These are phyloP conservation scores for Haplosporangium gracile DNA, from an alignment of 192 early-diverging fungal genomes.

Conservation along the genomic window DNA sequence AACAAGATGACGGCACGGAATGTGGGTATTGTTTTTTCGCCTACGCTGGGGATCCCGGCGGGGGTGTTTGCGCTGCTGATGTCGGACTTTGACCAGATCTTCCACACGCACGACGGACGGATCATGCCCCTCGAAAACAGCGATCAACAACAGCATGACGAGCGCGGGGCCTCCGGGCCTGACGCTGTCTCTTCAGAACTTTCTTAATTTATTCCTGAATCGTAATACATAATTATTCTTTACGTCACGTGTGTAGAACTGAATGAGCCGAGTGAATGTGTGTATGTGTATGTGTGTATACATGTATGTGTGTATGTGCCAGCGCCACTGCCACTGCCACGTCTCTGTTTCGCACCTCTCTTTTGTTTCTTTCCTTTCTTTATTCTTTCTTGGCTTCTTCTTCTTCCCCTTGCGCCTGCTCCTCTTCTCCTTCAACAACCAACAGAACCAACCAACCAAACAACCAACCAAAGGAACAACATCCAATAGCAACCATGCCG, in stretches of 20 bases:
- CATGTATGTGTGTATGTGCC: too few species aligned
- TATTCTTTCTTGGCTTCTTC: background rate
- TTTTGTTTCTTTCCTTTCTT: background rate
- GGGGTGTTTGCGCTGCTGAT: slow-evolving; percentile 93
- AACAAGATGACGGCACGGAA: slow-evolving; percentile 98
- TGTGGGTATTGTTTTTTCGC: slow-evolving; percentile 97
- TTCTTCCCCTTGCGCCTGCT: too few species aligned
- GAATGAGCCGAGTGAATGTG: too few species aligned
- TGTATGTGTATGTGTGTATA: too few species aligned
- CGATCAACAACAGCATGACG: slow-evolving; percentile 4
- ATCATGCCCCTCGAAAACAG: slow-evolving; percentile 56
- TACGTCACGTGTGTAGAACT: too few species aligned
- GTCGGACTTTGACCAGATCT: slow-evolving; percentile 90
- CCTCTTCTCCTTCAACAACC: too few species aligned
- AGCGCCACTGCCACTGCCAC: background rate
- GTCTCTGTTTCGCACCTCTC: background rate
- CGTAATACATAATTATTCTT: too few species aligned
- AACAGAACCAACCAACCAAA: background rate
- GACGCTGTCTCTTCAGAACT: background rate
- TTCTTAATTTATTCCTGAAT: too few species aligned
- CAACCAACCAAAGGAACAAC: background rate
- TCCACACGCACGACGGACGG: slow-evolving; percentile 73
- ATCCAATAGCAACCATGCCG: slow-evolving; percentile 26
- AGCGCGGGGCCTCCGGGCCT: background rate
- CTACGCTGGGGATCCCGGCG: slow-evolving; percentile 93